Conservation (phyloP, 2,329 filamentous ascomycete species). For the Penicillium freii region DNA sequence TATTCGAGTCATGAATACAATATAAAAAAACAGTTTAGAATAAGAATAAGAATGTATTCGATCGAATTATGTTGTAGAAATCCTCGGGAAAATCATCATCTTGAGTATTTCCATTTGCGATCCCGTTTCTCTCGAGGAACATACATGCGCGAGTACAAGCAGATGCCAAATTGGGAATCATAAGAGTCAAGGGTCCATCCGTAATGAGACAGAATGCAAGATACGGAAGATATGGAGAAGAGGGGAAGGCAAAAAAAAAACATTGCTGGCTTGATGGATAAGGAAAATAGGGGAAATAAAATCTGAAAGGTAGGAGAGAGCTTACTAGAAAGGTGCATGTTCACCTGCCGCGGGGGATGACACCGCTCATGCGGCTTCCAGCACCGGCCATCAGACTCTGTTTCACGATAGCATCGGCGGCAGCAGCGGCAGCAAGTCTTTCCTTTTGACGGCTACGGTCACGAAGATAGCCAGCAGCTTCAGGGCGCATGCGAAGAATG, state of each 20-base stretch:
- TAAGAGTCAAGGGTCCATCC: slow-evolving; percentile 8
- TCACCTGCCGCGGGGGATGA: slow-evolving; percentile 34
- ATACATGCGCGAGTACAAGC: slow-evolving; percentile 6
- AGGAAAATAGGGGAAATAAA: neutral
- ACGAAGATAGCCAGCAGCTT: slow-evolving; percentile 81
- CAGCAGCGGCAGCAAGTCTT: slow-evolving; percentile 81
- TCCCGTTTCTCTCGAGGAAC: neutral
- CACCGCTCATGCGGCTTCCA: slow-evolving; percentile 53
- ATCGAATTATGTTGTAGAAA: neutral
- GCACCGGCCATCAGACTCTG: slow-evolving; percentile 72
- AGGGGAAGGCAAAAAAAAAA: neutral
- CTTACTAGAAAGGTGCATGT: slow-evolving; percentile 1
- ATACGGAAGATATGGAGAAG: neutral
- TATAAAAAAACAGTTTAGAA: neutral
- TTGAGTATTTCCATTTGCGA: slow-evolving; percentile 1
- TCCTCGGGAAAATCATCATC: neutral
- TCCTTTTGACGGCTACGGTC: slow-evolving; percentile 93
- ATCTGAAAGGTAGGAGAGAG: slow-evolving; percentile 4
- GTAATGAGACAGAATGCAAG: slow-evolving; percentile 4
- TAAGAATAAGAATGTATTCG: neutral
- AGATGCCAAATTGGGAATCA: slow-evolving; percentile 16
- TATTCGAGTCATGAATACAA: neutral
- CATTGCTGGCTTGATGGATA: slow-evolving; percentile 1
- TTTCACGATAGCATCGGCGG: slow-evolving; percentile 89
- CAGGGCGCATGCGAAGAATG: slow-evolving; percentile 90